Conservation (phyloP, 257 asterid species). For the Rehmannia glutinosa region DNA sequence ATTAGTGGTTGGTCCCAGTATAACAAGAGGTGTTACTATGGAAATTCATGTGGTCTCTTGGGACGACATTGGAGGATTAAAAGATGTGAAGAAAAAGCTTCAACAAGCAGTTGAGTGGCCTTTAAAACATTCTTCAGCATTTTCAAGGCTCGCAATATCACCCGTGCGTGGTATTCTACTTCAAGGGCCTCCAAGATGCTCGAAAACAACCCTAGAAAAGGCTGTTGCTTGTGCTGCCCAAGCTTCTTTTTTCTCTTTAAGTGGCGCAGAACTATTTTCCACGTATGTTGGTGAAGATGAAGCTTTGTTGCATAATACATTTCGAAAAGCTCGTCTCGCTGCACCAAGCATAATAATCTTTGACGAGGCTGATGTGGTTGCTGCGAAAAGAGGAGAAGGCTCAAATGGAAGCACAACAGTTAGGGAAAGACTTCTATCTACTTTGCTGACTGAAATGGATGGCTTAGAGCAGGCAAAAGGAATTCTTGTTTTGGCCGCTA, state of each 20-base stretch:
- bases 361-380: constrained; percentile 93
- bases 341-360: constrained; percentile 95
- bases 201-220: constrained; percentile 92
- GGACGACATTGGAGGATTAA: constrained; percentile 93
- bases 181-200: constrained; percentile 99
- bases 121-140: constrained; percentile 64
- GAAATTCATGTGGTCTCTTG: constrained; percentile 89
- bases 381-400: constrained; percentile 73
- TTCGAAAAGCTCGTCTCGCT: constrained; percentile 90
- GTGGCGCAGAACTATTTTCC: constrained; percentile 74
- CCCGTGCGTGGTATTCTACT: constrained; percentile 90
- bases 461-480: constrained; percentile 93
- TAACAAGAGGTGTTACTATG: constrained; percentile 84
- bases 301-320: constrained; percentile 81
- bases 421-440: constrained; percentile 82
- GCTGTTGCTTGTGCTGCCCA: constrained; percentile 94
- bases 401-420: constrained; percentile 60
- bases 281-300: constrained; percentile 99
- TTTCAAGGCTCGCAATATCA: constrained; percentile 68
- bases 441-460: constrained; percentile 93
- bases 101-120: constrained; percentile 99
- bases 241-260: constrained; percentile 89
- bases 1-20: constrained; percentile 89
- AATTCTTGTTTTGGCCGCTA: constrained; percentile 91
- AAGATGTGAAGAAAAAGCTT: constrained; percentile 87